Evolutionary conservation across 164 flowering plant species (phyloP), one percentile per base, ranked within the genome.

Genomic region (Paratinospora sagittata): DNA sequence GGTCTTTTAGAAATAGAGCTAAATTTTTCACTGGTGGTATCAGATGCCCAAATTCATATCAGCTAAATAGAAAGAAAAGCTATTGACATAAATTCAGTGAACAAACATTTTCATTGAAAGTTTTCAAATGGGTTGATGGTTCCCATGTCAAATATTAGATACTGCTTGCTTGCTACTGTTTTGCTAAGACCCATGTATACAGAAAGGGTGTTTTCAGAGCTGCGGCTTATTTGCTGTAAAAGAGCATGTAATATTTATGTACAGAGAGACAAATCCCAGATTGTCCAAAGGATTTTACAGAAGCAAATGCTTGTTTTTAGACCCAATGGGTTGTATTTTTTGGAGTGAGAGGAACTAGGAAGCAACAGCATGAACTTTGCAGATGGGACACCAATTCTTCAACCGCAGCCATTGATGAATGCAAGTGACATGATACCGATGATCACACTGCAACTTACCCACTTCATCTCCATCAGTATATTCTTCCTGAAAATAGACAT

Each of bases 381-480:
- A 96, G 70, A 96, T 84, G 0, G 99, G 97, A 78, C 99, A 93
- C 99, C 99, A 96, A 58, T 91, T 96, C 85, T 93, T 96, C 74
- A 84, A 77, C 74, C 79, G 82, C 72, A 96, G 81, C 99, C 99
- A 96, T 68, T 90, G 88, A 10, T 86, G 78, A 75, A 91, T 73
- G 71, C 99, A 96, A n/a, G 8, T 76, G 17, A 69, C 66, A 74
- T 95, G 99, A 73, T 82, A 95, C n/a, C 78, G 63, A 75, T 95
- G 99, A 55, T 87, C 86, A 55, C 99, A 95, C 12, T 67, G 76
- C 77, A 95, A 69, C 70, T 75, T 85, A 24, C 95, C 99, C 16
- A 90, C 74, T 73, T 91, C 94, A 27, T 92, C 96, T 66, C 95
- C 96, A 30, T 12, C 74, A 24, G 58, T 77, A 76, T 89, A 95